Conservation (phyloP, 345 rosid genomes). For the Conringia planisiliqua region DNA sequence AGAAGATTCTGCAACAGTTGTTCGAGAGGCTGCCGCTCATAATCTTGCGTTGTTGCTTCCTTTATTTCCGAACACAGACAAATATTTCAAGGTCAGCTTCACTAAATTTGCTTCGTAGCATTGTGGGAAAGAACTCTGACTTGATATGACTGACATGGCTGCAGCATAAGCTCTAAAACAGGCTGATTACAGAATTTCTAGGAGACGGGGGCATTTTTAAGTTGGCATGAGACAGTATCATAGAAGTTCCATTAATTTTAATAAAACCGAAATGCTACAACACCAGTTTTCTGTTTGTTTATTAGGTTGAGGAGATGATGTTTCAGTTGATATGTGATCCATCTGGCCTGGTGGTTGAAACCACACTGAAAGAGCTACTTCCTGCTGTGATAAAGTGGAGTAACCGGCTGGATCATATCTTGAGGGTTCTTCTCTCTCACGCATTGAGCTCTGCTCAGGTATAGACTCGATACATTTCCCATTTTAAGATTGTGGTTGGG, state of each 20-base stretch:
- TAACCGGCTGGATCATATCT: conserved; percentile 72
- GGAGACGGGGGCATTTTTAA: conserved; percentile 46
- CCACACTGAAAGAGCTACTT: conserved; percentile 77
- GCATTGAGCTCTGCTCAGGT: conserved; percentile 79
- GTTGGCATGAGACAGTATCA: conserved; percentile 42
- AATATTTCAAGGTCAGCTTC: conserved; percentile 99
- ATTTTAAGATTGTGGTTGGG: background rate
- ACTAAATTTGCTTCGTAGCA: conserved; percentile 70
- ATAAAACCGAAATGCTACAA: conserved; percentile 25
- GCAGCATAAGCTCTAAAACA: conserved; percentile 69
- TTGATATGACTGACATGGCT: conserved; percentile 74
- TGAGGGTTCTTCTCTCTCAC: conserved; percentile 72
- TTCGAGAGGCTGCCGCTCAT: conserved; percentile 92
- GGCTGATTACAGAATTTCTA: conserved; percentile 57
- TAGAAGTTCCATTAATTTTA: conserved; percentile 16
- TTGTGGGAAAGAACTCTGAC: conserved; percentile 74
- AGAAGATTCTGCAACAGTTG: conserved; percentile 92
- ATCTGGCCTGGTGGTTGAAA: conserved; percentile 90
- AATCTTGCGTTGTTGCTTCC: conserved; percentile 95
- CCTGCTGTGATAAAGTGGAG: conserved; percentile 88
- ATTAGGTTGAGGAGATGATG: conserved; percentile 93
- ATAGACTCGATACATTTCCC: conserved; percentile 18
- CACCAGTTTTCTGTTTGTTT: conserved; percentile 36
- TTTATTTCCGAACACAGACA: conserved; percentile 82
- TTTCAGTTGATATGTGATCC: conserved; percentile 91